phyloP scores from a whole-genome alignment of 1,284 basidiomycete genomes.

The Abortiporus biennis region DNA sequence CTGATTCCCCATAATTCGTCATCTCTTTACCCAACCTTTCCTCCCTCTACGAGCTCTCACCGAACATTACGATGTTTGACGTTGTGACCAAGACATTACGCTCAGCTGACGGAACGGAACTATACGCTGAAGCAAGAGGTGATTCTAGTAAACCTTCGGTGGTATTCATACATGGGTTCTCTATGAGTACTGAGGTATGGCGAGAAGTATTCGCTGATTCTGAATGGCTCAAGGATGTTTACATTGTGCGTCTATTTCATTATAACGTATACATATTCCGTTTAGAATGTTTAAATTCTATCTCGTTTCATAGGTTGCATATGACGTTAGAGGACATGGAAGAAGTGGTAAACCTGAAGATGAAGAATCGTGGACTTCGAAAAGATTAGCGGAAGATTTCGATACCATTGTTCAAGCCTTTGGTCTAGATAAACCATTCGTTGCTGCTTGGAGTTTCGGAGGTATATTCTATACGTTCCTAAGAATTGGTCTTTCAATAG shows the following conservation, averaged over 20 bases:
- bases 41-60: not conserved
- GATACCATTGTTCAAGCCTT: constrained; percentile 12
- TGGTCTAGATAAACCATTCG: constrained; percentile 8
- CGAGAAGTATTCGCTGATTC: constrained; percentile 14
- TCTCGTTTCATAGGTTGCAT: constrained; percentile 14
- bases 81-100: constrained; percentile 8
- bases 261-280: not conserved
- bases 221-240: constrained; percentile 10
- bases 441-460: constrained; percentile 15
- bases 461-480: too few relatives aligned
- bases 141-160: constrained; percentile 15
- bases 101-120: constrained; percentile 17
- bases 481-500: too few relatives aligned
- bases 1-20: not conserved
- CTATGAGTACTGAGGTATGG: constrained; percentile 12
- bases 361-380: constrained; percentile 9
- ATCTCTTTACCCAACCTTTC: not conserved
- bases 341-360: constrained; percentile 14
- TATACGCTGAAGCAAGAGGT: constrained; percentile 20
- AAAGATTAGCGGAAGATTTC: constrained; percentile 14
- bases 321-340: constrained; percentile 19
- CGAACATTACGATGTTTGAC: not conserved
- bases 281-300: not conserved
- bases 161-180: constrained; percentile 18
- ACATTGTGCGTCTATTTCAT: constrained; percentile 13